Evolutionary conservation across 164 flowering plant genomes (phyloP), one percentile per base, ranked within the genome.

Genomic region (Macadamia tetraphylla): DNA sequence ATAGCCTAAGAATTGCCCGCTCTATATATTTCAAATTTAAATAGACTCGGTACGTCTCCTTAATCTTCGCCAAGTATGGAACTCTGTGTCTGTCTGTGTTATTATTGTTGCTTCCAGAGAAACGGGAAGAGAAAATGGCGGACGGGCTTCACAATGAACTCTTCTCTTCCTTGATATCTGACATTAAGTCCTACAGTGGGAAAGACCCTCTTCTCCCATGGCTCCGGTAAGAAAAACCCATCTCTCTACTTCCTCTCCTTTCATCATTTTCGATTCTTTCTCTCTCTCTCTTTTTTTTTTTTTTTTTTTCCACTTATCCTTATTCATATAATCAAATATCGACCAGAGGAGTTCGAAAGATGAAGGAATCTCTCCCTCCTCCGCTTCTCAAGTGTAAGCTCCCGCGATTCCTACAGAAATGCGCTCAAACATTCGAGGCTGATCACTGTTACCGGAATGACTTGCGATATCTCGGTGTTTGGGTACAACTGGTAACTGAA

Each of bases 381-480:
- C 74, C 76, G 61, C 67, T 84, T 43, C 82, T 90, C 66, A 83
- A 80, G 29, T 88, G 85, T 78, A 94, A 94, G 84, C 91, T 94
- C 62, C 97, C 97, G 66, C 84, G 97, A 46, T 94, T 94, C 73
- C 83, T 94, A 7, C 98, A 94, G 80, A 94, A 85, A 77, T 92
- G 97, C 65, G 82, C 85, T 14, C 88, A 79, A 75, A 76, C 83
- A 1, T 92, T 94, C 62, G 71, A 85, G 67, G 43, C 77, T 53
- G 95, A 94, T 72, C 83, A 79, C 17, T 86, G 83, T 6, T 94
- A 94, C 71, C 70, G 79, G 23, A 85, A 92, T 60, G 98, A 94
- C 69, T 53, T 79, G 71, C 96, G 97, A 0, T 94, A 86, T 70
- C 71, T 94, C 67, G 88, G 89, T n/a, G 87, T 92, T 71, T 94